Evolutionary conservation across 352 stramenopile species (phyloP).

Genomic region (Globisporangium okanoganense): DNA sequence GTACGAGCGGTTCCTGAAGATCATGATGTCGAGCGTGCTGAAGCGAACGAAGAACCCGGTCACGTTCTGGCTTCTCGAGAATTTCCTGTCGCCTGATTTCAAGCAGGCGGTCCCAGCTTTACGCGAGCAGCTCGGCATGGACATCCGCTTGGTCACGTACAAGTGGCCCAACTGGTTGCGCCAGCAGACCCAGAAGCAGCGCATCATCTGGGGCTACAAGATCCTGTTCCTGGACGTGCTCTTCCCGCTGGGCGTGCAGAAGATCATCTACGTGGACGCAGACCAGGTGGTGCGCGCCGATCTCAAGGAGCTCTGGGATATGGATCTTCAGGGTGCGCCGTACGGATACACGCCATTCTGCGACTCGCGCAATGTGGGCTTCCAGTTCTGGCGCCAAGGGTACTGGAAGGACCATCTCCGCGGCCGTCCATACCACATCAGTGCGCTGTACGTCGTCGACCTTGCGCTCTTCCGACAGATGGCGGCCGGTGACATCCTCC

Average conservation of each 20-base stretch:
- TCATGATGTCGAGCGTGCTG: slow-evolving; percentile 99
- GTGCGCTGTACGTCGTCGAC: slow-evolving; percentile 99
- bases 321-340: slow-evolving; percentile 94
- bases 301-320: slow-evolving; percentile 98
- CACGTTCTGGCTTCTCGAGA: slow-evolving; percentile 99
- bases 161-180: slow-evolving; percentile 99
- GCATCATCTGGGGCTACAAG: slow-evolving; percentile 99
- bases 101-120: slow-evolving; percentile 93
- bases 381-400: slow-evolving; percentile 97
- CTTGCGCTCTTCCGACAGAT: slow-evolving; percentile 93
- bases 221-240: slow-evolving; percentile 99
- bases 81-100: slow-evolving; percentile 98
- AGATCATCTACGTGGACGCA: slow-evolving; percentile 99
- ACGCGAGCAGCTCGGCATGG: slow-evolving; percentile 92
- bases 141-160: slow-evolving; percentile 99
- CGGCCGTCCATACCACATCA: slow-evolving; percentile 99
- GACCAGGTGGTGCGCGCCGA: slow-evolving; percentile 98
- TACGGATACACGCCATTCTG: slow-evolving; percentile 99
- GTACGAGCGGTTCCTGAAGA: slow-evolving; percentile 99
- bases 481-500: slow-evolving; percentile 94
- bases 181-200: slow-evolving; percentile 98
- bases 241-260: slow-evolving; percentile 98
- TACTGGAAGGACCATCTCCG: slow-evolving; percentile 98
- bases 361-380: slow-evolving; percentile 95
- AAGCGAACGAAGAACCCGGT: slow-evolving; percentile 95